Base-by-base conservation (phyloP, 2,329 filamentous ascomycete species). In the Colletotrichum simmondsii region DNA sequence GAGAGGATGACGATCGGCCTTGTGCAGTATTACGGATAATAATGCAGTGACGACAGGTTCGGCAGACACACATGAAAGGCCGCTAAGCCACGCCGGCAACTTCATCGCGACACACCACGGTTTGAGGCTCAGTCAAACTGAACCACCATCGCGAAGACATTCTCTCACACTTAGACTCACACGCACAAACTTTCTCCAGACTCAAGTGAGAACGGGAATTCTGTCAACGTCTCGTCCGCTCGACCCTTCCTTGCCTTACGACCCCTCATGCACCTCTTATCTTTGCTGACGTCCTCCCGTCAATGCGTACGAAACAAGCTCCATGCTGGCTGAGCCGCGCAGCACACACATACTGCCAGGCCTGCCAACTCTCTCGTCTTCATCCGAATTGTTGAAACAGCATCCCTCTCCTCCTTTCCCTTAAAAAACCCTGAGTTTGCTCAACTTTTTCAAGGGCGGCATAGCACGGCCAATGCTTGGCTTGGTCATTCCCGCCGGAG, bases 101-200 rank as follows among this genome's bases (percentile, higher is more conserved):
- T 42, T 62, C 59, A 66, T 57, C 57, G 37, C 68, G 53, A 49
- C 54, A 49, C 54, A 73, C 53, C 59, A 73, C 63, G 62, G 62
- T 67, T 72, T 73, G 68, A 73, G 71, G 71, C 71, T 72, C 71
- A 57, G 67, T 62, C 66, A 61, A 61, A 65, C 57, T 70, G 60
- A 65, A 70, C 66, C 70, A 65, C 54, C 24, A 59, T 11, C 6
- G 24, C 61, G 37, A 57, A 57, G 24, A 57, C 54, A 37, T 12
- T 56, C 42, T 69, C 60, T 30, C 42, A 68, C 49, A 42, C 28
- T 37, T 22, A 30, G 53, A 68, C 32, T 35, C 26, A 26, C 22
- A 22, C 56, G n/a, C 19, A 42, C 30, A 22, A 28, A 46, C 16
- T 61, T 28, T 19, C 26, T n/a, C 52, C 46, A 54, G 22, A 24